Base-by-base conservation (phyloP, 345 rosid species). In the Raphanus raphanistrum region DNA sequence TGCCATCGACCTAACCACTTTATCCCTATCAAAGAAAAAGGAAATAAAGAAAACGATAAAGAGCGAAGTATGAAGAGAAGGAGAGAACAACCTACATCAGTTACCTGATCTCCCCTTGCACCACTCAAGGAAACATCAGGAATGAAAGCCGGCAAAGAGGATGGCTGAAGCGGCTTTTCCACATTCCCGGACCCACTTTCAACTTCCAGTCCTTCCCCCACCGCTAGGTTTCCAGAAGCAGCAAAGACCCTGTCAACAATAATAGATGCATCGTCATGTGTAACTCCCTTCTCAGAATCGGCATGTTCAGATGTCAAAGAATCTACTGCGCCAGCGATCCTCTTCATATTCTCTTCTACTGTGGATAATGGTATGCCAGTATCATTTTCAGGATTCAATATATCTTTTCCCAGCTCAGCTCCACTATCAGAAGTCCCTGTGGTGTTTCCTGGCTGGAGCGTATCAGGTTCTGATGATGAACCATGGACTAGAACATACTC, bases 51-150 rank as follows among this genome's bases (percentile, higher is more conserved):
- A 78, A 78, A 71, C 1, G 16, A 75, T 5, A 32, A 29, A 63
- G 69, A 58, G 62, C 67, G 38, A 76, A 63, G 59, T 66, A 33
- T 27, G 63, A 66, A 84, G 86, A 77, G 84, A 83, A 82, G 77
- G 80, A 86, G 86, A 85, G 87, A 82, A 89, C 86, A 87, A 90
- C 93, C 88, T 90, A 88, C 86, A 89, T 85, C 88, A 50, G 86
- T 85, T 86, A 90, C 89, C 90, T 89, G 92, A 84, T 87, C 88
- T 71, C 81, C 96, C 85, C 81, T 84, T 66, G 80, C 82, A 59
- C 68, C 83, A 80, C 73, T 78, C 79, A 74, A 72, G 82, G 86
- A 75, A 69, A 32, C 32, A 81, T 79, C 86, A 69, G 86, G 83
- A 63, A 75, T 45, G 82, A 68, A 71, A 61, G 79, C 87, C 64